phyloP scores from a whole-genome alignment of 176 grass and related monocot genomes.

The Rhynchospora tenuis region DNA sequence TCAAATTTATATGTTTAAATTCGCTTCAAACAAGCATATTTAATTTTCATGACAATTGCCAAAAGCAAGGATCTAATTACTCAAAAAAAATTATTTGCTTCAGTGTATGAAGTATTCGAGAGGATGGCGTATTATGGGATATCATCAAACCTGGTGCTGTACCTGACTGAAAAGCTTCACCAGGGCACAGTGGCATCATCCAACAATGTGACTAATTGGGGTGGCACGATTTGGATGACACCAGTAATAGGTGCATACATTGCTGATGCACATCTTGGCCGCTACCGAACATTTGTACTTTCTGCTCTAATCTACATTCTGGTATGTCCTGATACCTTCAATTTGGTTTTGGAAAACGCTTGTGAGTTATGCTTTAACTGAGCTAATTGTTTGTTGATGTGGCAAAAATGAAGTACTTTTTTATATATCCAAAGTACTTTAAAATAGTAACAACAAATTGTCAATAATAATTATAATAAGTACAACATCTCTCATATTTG shows the following conservation, averaged over 20 bases:
- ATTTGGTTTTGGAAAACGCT: no score
- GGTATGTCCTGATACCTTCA: constrained; percentile 24
- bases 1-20: no score
- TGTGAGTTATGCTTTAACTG: no score
- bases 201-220: constrained; percentile 91
- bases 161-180: constrained; percentile 66
- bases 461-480: no score
- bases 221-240: constrained; percentile 77
- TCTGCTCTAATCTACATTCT: constrained; percentile 62
- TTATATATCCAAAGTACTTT: no score
- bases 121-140: constrained; percentile 82
- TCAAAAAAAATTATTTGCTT: neutral
- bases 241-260: constrained; percentile 69
- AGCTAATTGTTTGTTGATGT: no score
- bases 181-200: constrained; percentile 63
- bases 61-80: no score
- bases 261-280: constrained; percentile 74
- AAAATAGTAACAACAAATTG: no score
- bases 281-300: constrained; percentile 67
- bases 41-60: no score
- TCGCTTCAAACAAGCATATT: no score
- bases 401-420: no score
- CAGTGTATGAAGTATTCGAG: constrained; percentile 90
- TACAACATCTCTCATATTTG: no score
- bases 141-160: constrained; percentile 81